Conservation (phyloP, 345 rosid genomes). For the Arabis alpina region DNA sequence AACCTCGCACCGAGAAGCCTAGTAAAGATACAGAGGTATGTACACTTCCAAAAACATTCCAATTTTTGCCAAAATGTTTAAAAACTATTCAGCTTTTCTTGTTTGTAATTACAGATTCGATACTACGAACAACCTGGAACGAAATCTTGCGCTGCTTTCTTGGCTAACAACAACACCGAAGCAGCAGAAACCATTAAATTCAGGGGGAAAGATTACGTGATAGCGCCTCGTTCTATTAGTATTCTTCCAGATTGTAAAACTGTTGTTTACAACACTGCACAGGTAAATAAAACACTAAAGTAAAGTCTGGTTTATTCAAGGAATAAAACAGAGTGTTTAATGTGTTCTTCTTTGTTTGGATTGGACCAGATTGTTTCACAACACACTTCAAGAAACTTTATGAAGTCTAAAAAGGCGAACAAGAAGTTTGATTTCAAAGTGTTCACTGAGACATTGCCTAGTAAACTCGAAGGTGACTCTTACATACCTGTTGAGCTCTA, state of each 20-base stretch:
- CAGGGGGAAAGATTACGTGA: conserved; percentile 51
- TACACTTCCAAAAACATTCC: not conserved
- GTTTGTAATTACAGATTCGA: conserved; percentile 49
- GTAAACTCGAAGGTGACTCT: conserved; percentile 26
- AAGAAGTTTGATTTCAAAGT: conserved; percentile 61
- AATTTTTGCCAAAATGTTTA: not conserved
- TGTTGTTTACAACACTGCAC: conserved; percentile 62
- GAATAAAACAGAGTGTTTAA: not conserved
- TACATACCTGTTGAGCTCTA: conserved; percentile 62
- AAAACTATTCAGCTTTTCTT: not conserved
- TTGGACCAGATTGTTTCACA: conserved; percentile 65
- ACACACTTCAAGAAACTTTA: conserved; percentile 66
- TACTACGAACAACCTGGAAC: conserved; percentile 56
- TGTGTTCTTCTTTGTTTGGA: conserved; percentile 19
- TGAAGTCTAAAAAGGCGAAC: conserved; percentile 56
- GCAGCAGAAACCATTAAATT: conserved; percentile 47
- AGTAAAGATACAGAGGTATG: conserved; percentile 57
- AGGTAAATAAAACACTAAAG: conserved; percentile 2
- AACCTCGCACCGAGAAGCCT: conserved; percentile 38
- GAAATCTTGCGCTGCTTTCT: conserved; percentile 68
- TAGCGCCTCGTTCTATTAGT: conserved; percentile 72
- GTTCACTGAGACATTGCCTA: conserved; percentile 55
- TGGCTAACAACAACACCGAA: conserved; percentile 65
- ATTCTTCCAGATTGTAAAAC: conserved; percentile 86
- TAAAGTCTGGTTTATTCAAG: not conserved